These are phyloP conservation scores for Pseudonectria foliicola DNA, from an alignment of 2,329 filamentous ascomycete genomes.

Conservation along the genomic window DNA sequence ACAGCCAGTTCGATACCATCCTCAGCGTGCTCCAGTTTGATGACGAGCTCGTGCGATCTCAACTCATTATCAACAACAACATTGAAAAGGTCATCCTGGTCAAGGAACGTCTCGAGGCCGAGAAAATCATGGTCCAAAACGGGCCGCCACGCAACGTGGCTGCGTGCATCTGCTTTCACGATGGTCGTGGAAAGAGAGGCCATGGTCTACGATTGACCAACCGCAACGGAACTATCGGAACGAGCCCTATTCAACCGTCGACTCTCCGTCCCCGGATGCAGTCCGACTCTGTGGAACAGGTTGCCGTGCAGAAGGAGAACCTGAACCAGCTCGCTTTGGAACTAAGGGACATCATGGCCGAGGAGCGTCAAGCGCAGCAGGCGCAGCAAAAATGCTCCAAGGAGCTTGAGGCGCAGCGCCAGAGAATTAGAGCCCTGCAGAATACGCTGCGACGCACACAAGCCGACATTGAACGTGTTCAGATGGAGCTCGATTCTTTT, in stretches of 20 bases:
- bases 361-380: conserved; percentile 40
- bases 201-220: conserved; percentile 53
- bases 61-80: conserved; percentile 72
- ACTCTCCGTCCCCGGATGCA: conserved; percentile 64
- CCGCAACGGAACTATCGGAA: conserved; percentile 34
- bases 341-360: conserved; percentile 42
- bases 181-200: conserved; percentile 44
- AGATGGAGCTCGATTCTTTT: conserved; percentile 56
- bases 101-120: conserved; percentile 57
- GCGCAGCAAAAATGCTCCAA: conserved; percentile 42
- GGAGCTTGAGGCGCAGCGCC: conserved; percentile 36
- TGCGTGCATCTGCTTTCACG: conserved; percentile 63
- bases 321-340: conserved; percentile 49
- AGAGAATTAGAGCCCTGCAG: conserved; percentile 35
- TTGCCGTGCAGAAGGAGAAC: conserved; percentile 44
- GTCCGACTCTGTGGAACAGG: conserved; percentile 63
- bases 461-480: conserved; percentile 44
- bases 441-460: conserved; percentile 52
- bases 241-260: conserved; percentile 38
- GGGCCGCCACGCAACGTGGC: conserved; percentile 61
- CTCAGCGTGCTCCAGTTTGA: conserved; percentile 77
- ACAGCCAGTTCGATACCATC: conserved; percentile 65
- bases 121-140: conserved; percentile 59
- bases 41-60: conserved; percentile 67
- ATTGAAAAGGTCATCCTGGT: conserved; percentile 85